Base-by-base conservation (phyloP, 768 basidiomycete genomes). In the Austroboletus festivus region DNA sequence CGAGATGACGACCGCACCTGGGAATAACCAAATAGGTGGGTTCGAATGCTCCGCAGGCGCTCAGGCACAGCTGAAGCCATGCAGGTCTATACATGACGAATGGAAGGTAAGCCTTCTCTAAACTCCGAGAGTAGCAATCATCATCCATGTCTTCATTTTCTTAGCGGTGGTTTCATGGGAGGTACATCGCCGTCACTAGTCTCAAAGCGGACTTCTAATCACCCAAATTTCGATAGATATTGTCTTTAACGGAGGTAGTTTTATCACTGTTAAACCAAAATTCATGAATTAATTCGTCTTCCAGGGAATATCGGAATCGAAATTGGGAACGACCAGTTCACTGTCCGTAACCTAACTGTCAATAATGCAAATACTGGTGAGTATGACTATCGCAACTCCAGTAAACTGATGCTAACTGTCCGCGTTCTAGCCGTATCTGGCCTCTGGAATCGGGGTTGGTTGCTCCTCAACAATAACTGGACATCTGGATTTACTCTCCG, bases 21-120 rank as follows among this genome's bases (percentile, higher is more conserved):
- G 77, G 42, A 85, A 78, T 5, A 75, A 71, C 5, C 86, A 88
- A 57, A 80, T 82, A 73, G 85, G 83, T 81, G 64, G 58, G 30
- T 37, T 7, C n/a, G n/a, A n/a, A n/a, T n/a, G n/a, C n/a, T n/a
- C n/a, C n/a, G 12, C 5, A 37, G 35, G 19, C 19, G 19, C 11
- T 13, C 4, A 19, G 18, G 5, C 11, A 37, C 19, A 23, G 35
- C 26, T 62, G 30, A 48, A 15, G 16, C 28, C 39, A 9, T 22
- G 38, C 35, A 73, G 75, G 75, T 8, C 55, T 77, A 13, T 74
- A 63, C 50, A 73, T 73, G 71, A 74, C 75, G 56, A 73, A 72
- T 43, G 75, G 75, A 24, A 73, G 64, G 64, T 64, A 46, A 38
- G 48, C 15, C 28, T 6, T 41, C 38, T 39, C n/a, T n/a, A n/a